Evolutionary conservation across 1,139 yeast genomes (phyloP), one percentile per base, ranked within the genome.

Genomic region (Lodderomyces pseudojiufengensis): DNA sequence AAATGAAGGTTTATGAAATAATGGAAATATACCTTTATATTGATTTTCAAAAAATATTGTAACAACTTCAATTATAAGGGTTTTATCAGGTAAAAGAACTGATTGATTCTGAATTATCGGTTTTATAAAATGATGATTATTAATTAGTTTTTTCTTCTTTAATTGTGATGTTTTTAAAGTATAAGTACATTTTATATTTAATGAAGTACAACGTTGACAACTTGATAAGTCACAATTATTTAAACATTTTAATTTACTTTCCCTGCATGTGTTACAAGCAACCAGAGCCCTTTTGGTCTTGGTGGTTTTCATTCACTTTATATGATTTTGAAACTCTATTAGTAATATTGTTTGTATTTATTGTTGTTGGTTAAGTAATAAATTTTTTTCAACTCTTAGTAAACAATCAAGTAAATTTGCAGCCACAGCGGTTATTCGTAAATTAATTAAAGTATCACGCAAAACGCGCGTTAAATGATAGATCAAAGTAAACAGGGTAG

Each of bases 21-120:
- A 48, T 1, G 65, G 64, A 36, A 62, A 61, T 14, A 62, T 60
- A 3, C 65, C 63, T 24, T 57, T 56, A 41, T 62, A 59, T 39
- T 62, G 66, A 39, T 58, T 59, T 24, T 55, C 56, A 37, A 62
- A 62, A 40, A 54, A 63, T 2, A 59, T 53, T 22, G 58, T 57
- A 4, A 51, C 51, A 3, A 58, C 50, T 39, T 60, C 63, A 9
- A 54, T 39, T 24, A 63, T 42, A 2, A 47, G 30, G 11, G 42
- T 37, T 37, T 57, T 59, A 8, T 48, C 48, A 2, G 68, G 68
- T n/a, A 62, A 43, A 9, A 55, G 36, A 1, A 49, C 45, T 6
- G 37, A 23, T 18, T 23, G 22, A 21, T 22, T 32, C 5, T 15
- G 12, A 12, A n/a, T 29, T 16, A 9, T 33, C 9, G n/a, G 30